Conservation (phyloP, 2,329 filamentous ascomycete species). For the Septoria linicola region DNA sequence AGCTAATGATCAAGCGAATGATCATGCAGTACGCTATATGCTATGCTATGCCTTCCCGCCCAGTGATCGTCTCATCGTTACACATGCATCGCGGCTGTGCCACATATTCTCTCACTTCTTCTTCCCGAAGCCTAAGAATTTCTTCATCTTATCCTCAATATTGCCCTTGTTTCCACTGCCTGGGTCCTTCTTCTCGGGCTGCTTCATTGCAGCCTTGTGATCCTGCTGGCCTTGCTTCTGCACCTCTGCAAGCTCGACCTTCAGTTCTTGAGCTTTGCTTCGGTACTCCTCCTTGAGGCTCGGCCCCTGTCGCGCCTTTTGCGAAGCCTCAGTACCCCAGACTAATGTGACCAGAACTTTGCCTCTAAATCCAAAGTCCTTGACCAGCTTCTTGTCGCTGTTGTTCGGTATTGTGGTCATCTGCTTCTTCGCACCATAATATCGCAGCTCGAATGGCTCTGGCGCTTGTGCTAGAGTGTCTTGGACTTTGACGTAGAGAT, state of each 20-base stretch:
- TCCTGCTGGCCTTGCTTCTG: conserved; percentile 31
- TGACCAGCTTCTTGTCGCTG: conserved; percentile 60
- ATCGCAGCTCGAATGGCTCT: conserved; percentile 69
- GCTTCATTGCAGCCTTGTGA: conserved; percentile 31
- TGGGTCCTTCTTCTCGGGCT: conserved; percentile 30
- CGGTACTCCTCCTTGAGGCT: conserved; percentile 62
- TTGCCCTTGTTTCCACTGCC: conserved; percentile 34
- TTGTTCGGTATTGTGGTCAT: conserved; percentile 26
- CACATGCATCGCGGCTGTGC: neutral
- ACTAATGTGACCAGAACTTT: conserved; percentile 72
- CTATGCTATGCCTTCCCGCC: conserved; percentile 3
- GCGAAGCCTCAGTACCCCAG: conserved; percentile 67
- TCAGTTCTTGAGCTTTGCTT: conserved; percentile 64
- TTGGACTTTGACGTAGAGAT: conserved; percentile 73
- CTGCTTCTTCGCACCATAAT: conserved; percentile 53
- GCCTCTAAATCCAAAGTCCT: conserved; percentile 67
- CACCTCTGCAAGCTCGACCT: conserved; percentile 60
- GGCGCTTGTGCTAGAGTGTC: conserved; percentile 61
- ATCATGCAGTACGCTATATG: neutral
- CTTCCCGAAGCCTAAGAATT: conserved; percentile 71
- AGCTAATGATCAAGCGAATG: too few species aligned
- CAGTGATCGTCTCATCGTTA: conserved; percentile 1
- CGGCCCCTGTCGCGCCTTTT: conserved; percentile 54
- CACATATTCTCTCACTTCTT: conserved; percentile 45
- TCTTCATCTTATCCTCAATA: conserved; percentile 56